Evolutionary conservation across 352 stramenopile species (phyloP).

Genomic region (Pythium apleroticum): DNA sequence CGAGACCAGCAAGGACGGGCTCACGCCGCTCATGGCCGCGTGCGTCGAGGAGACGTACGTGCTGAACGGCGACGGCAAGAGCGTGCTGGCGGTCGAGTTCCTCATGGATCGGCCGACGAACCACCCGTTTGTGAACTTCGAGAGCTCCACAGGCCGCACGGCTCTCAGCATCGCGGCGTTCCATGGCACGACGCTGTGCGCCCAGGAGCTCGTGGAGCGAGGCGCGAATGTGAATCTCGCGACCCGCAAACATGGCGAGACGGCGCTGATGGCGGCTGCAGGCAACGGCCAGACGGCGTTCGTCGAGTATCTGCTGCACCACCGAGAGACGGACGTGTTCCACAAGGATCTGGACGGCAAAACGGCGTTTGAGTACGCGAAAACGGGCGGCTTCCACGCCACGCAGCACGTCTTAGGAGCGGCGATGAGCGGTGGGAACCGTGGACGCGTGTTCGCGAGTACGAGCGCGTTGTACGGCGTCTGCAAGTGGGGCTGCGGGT

Average conservation of each 20-base stretch:
- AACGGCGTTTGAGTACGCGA: conserved; percentile 52
- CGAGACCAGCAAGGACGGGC: conserved; percentile 39
- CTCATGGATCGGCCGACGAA: conserved; percentile 54
- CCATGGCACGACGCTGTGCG: conserved; percentile 49
- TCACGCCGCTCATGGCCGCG: conserved; percentile 52
- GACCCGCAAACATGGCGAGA: conserved; percentile 32
- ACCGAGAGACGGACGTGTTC: conserved; percentile 40
- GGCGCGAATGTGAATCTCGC: conserved; percentile 53
- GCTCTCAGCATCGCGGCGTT: conserved; percentile 46
- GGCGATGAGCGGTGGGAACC: conserved; percentile 44
- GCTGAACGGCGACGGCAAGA: conserved; percentile 44
- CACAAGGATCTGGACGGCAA: conserved; percentile 29
- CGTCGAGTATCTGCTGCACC: conserved; percentile 53
- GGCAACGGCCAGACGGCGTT: conserved; percentile 45
- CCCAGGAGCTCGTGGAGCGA: conserved; percentile 49
- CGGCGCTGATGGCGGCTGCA: conserved; percentile 63
- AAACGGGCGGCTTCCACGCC: conserved; percentile 29
- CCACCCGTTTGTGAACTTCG: conserved; percentile 58
- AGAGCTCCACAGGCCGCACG: conserved; percentile 49
- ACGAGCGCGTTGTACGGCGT: conserved; percentile 46
- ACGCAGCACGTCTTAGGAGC: conserved; percentile 38
- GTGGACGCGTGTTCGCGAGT: conserved; percentile 34
- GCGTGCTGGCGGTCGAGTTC: conserved; percentile 59
- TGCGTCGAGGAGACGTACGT: conserved; percentile 64
- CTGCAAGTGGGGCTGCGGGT: conserved; percentile 68